A percentile compares a stretch with the other conserved stretches of the same genome.
Evolutionary conservation across 495 filamentous ascomycete genomes (phyloP).

Genomic region (Aspergillus diversus): DNA sequence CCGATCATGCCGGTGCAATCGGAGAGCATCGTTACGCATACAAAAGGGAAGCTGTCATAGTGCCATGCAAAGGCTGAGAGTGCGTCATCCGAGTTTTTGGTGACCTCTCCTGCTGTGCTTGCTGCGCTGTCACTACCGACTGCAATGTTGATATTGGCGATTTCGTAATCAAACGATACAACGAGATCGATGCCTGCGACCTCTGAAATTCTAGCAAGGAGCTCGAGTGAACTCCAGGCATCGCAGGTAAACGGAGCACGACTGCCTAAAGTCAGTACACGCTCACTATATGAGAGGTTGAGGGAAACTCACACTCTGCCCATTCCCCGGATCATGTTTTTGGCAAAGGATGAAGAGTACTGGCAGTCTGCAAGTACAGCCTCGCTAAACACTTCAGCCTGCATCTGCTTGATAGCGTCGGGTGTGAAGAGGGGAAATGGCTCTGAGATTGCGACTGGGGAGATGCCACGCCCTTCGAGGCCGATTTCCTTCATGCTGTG

Average conservation of each 20-base stretch:
- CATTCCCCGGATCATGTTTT: slow-evolving; percentile 67
- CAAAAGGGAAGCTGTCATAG: slow-evolving; percentile 74
- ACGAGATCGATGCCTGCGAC: slow-evolving; percentile 73
- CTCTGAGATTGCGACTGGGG: slow-evolving; percentile 67
- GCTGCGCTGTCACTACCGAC: slow-evolving; percentile 42
- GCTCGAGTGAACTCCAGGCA: slow-evolving; percentile 68
- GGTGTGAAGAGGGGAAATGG: slow-evolving; percentile 70
- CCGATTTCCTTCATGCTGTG: slow-evolving; percentile 63
- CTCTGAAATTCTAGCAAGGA: slow-evolving; percentile 63
- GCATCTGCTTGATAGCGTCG: slow-evolving; percentile 65
- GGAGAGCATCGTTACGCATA: slow-evolving; percentile 77
- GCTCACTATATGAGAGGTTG: neutral
- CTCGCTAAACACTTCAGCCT: slow-evolving; percentile 63
- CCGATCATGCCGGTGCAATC: slow-evolving; percentile 72
- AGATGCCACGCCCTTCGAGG: slow-evolving; percentile 59
- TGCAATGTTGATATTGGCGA: slow-evolving; percentile 72
- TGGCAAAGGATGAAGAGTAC: slow-evolving; percentile 62
- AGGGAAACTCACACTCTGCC: slow-evolving; percentile 58
- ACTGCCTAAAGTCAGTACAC: slow-evolving; percentile 28
- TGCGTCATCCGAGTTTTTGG: neutral
- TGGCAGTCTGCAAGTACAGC: slow-evolving; percentile 64
- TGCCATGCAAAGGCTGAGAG: slow-evolving; percentile 71
- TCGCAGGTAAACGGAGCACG: slow-evolving; percentile 68
- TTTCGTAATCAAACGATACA: slow-evolving; percentile 69
- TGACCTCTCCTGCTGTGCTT: slow-evolving; percentile 11